Conservation (phyloP, 1,284 basidiomycete species). For the Ceratobasidium sp. region DNA sequence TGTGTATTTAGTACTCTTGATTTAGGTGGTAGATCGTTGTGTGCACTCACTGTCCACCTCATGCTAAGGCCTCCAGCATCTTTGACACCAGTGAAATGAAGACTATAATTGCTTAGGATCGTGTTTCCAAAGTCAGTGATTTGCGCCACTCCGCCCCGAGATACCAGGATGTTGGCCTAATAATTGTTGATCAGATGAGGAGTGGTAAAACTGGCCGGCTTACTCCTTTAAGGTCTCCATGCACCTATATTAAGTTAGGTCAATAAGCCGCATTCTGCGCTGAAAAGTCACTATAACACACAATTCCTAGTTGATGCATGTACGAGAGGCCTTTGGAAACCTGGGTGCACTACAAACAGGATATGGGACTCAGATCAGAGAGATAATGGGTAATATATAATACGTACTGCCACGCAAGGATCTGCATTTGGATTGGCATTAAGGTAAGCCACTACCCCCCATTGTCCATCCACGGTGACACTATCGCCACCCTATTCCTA, state of each 20-base stretch:
- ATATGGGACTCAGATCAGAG: neutral
- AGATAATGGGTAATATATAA: neutral
- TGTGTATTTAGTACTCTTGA: too few relatives aligned
- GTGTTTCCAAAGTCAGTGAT: slow-evolving; percentile 24
- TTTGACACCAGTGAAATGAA: neutral
- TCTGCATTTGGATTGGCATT: neutral
- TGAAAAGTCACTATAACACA: neutral
- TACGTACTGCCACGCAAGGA: neutral
- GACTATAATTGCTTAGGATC: neutral
- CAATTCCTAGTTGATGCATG: slow-evolving; percentile 5
- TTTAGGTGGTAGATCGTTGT: neutral
- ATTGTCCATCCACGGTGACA: slow-evolving; percentile 19
- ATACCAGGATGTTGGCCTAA: slow-evolving; percentile 17
- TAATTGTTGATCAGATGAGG: neutral
- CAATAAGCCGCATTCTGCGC: neutral
- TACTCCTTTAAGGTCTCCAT: slow-evolving; percentile 14
- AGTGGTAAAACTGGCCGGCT: neutral
- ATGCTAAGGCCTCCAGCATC: neutral
- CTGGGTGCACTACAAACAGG: slow-evolving; percentile 8
- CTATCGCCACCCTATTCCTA: slow-evolving; percentile 9
- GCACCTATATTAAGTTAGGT: neutral
- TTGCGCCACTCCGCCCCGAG: neutral
- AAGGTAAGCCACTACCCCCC: neutral
- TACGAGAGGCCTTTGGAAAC: slow-evolving; percentile 13
- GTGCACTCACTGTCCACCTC: slow-evolving; percentile 6